phyloP scores from a whole-genome alignment of 2,329 filamentous ascomycete genomes.

The Talaromyces sp. region DNA sequence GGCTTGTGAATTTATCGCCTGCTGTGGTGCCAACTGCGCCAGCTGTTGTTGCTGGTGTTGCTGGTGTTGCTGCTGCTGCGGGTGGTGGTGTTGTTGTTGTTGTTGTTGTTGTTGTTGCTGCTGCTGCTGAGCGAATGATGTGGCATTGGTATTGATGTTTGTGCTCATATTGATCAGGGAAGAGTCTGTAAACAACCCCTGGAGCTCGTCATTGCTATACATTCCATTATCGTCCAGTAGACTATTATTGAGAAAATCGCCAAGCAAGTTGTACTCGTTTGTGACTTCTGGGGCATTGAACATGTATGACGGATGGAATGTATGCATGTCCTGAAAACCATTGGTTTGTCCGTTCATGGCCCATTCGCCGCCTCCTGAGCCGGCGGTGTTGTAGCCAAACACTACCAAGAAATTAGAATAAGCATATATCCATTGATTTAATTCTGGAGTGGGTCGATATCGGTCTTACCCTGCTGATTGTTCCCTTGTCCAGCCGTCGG shows the following conservation, averaged over 20 bases:
- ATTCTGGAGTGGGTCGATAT: not conserved
- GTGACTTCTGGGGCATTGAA: conserved; percentile 90
- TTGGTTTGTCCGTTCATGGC: conserved; percentile 68
- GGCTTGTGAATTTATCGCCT: conserved; percentile 33
- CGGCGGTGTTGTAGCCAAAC: conserved; percentile 56
- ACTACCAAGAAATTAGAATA: conserved; percentile 49
- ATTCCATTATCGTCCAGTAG: conserved; percentile 77
- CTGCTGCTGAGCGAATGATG: conserved; percentile 34
- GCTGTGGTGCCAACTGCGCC: conserved; percentile 28
- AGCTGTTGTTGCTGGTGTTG: conserved; percentile 29
- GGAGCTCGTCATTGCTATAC: conserved; percentile 62
- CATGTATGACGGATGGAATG: conserved; percentile 90
- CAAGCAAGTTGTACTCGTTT: conserved; percentile 93
- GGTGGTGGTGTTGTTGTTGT: conserved; percentile 35
- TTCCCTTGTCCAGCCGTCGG: conserved; percentile 60
- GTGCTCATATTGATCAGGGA: conserved; percentile 47
- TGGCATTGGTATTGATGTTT: conserved; percentile 29
- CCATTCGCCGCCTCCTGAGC: conserved; percentile 68
- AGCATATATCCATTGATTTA: not conserved
- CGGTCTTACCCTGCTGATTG: conserved; percentile 19
- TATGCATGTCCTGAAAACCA: conserved; percentile 84
- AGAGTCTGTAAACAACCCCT: conserved; percentile 59
- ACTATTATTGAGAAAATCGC: conserved; percentile 92
- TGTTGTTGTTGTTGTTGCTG: conserved; percentile 36
- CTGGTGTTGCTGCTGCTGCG: conserved; percentile 25